These are phyloP conservation scores for Agastache rugosa DNA, from an alignment of 257 asterid species.

Conservation along the genomic window DNA sequence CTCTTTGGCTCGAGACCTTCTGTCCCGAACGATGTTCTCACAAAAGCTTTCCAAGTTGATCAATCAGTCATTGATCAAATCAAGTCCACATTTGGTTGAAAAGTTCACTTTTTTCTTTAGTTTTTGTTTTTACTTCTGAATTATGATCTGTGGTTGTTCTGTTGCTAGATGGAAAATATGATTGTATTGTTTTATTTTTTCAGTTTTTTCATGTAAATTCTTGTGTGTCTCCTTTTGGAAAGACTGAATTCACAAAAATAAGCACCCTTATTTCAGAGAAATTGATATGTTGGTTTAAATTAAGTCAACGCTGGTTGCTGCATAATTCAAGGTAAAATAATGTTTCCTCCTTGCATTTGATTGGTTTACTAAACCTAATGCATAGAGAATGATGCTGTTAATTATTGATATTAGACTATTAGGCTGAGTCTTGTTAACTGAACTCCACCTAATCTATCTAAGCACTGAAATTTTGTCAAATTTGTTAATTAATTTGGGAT, in stretches of 20 bases:
- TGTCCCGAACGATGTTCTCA: constrained; percentile 56
- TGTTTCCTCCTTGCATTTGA: background rate
- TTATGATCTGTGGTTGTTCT: constrained; percentile 5
- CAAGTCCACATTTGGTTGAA: constrained; percentile 50
- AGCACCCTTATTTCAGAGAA: background rate
- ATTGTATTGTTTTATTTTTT: background rate
- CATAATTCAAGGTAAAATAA: background rate
- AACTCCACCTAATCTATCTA: constrained; percentile 10
- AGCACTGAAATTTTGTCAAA: background rate
- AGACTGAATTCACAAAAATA: background rate
- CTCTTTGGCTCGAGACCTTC: constrained; percentile 61
- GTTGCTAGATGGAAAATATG: background rate
- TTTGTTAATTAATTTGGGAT: background rate
- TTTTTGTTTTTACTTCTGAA: constrained; percentile 32
- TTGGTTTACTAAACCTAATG: constrained; percentile 25
- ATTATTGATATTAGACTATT: background rate
- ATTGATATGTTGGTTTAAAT: background rate
- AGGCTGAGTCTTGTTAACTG: background rate
- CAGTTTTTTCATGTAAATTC: background rate
- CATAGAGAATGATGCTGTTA: background rate
- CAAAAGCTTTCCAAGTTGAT: constrained; percentile 56
- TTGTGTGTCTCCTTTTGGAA: background rate
- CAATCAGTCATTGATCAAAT: constrained; percentile 46
- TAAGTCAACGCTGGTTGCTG: constrained; percentile 25
- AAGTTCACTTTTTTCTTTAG: background rate